Evolutionary conservation across 345 rosid genomes (phyloP).

Genomic region (Populus deltoides): DNA sequence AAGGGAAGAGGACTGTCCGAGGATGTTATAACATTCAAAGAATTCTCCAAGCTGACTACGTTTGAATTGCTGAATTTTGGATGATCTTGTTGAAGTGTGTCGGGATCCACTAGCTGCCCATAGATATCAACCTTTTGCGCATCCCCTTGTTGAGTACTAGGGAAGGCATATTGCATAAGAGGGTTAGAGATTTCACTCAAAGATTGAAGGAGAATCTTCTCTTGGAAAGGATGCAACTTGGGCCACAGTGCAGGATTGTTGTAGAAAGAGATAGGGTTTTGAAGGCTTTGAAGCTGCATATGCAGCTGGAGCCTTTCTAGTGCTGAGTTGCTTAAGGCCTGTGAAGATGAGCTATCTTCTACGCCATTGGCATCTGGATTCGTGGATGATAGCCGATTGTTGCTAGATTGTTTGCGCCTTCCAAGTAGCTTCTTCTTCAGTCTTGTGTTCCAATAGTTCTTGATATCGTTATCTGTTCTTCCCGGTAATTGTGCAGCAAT

Average conservation of each 20-base stretch:
- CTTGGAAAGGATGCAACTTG: conserved; percentile 59
- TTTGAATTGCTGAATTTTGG: conserved; percentile 15
- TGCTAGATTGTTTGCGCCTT: conserved; percentile 59
- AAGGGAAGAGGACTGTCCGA: conserved; percentile 7
- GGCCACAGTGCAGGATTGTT: conserved; percentile 71
- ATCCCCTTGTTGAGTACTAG: conserved; percentile 19
- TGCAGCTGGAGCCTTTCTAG: conserved; percentile 90
- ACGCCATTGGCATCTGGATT: conserved; percentile 11
- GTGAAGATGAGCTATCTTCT: conserved; percentile 36
- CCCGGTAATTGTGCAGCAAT: conserved; percentile 99
- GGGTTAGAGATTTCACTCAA: conserved; percentile 24
- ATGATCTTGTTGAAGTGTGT: conserved; percentile 17
- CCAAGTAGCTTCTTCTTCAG: conserved; percentile 93
- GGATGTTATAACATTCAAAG: conserved; percentile 15
- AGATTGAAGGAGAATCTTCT: conserved; percentile 42
- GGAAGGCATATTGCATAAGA: conserved; percentile 19
- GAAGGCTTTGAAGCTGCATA: conserved; percentile 80
- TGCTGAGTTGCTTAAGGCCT: conserved; percentile 64
- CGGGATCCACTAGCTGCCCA: conserved; percentile 17
- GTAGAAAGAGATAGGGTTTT: conserved; percentile 58
- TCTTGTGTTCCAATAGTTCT: conserved; percentile 96
- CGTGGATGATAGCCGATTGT: conserved; percentile 23
- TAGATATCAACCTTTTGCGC: conserved; percentile 14
- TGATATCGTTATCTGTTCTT: conserved; percentile 96
- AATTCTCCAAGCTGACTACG: conserved; percentile 19